A percentile compares a stretch with the other conserved stretches of the same genome.
These are phyloP conservation scores for Boletales sp. DNA, from an alignment of 768 basidiomycete species.

Conservation along the genomic window DNA sequence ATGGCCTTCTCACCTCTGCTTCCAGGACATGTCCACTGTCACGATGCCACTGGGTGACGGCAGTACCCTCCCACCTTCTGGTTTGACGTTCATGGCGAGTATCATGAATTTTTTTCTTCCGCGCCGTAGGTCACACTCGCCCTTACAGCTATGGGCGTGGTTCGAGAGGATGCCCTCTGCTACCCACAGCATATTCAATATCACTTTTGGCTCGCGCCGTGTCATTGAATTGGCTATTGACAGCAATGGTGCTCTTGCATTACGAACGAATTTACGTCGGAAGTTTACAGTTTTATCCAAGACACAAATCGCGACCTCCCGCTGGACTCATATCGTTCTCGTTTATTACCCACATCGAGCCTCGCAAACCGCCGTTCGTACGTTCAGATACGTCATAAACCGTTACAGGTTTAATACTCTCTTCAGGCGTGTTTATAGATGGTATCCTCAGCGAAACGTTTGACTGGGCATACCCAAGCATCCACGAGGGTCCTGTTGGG, in stretches of 20 bases:
- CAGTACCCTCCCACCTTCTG: conserved; percentile 54
- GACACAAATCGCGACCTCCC: conserved; percentile 45
- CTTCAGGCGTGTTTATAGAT: conserved; percentile 68
- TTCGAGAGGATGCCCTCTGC: conserved; percentile 40
- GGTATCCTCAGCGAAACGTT: conserved; percentile 63
- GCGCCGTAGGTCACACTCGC: not conserved
- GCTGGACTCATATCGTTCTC: conserved; percentile 73
- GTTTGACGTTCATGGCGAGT: conserved; percentile 71
- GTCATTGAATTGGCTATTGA: conserved; percentile 47
- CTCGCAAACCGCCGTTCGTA: conserved; percentile 59
- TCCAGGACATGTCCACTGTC: conserved; percentile 55
- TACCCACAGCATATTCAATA: conserved; percentile 35
- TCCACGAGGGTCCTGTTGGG: conserved; percentile 34
- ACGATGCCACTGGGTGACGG: conserved; percentile 44
- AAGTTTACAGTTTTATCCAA: conserved; percentile 43
- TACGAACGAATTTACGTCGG: conserved; percentile 39
- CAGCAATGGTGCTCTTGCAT: conserved; percentile 54
- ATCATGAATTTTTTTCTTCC: not conserved
- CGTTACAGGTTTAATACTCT: conserved; percentile 1
- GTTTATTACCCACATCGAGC: conserved; percentile 60
- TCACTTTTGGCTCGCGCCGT: conserved; percentile 28
- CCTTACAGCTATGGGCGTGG: conserved; percentile 45
- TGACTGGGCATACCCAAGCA: conserved; percentile 61
- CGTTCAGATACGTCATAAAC: conserved; percentile 17
- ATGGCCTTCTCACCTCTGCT: conserved; percentile 77